Base-by-base conservation (phyloP, 2,329 filamentous ascomycete species). In the Fusarium bulbicola region DNA sequence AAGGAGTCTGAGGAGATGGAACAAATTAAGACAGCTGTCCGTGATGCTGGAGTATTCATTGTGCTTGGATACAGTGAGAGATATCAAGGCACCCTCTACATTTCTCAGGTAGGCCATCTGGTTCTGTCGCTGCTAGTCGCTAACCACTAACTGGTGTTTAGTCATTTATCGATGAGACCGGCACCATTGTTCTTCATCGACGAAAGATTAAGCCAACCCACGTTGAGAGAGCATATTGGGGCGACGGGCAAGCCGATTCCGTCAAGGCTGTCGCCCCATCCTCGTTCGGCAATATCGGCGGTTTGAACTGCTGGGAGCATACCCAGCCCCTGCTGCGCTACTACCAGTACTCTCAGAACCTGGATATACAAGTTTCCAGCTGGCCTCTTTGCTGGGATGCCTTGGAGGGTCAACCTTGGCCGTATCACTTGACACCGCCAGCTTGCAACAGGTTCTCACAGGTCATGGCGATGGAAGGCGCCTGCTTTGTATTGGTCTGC, bases 111-210 rank as follows among this genome's bases (percentile, higher is more conserved):
- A 28, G 3, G 12, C 3, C 24, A 20, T 10, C 16, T 28, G 4
- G 0, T 26, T 6, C 43, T 10, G 0, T 10, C 12, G 1, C 24
- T 26, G 7, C 16, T 46, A 6, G 5, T 7, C 7, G 3, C 16
- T 0, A 26, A 15, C 4, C 0, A 10, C 24, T 28, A 10, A 46
- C 12, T 7, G 1, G 2, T 10, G 12, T 7, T 9, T 7, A 28
- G 43, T 46, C 43, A 3, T 46, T 46, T 7, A 46, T 46, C 5
- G 43, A 46, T 0, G 43, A 28, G 43, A 46, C 43, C 18, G 43
- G 43, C 6, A 46, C 43, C 18, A 46, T 46, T 10, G 24, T 46
- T 7, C 24, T 46, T 28, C 24, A 46, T 20, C 43, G 43, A 14
- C 24, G 43, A 20, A 46, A 46, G 24, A 46, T 46, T 3, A 46